Evolutionary conservation across 2,329 filamentous ascomycete genomes (phyloP).

Genomic region (Biscogniauxia sp.): DNA sequence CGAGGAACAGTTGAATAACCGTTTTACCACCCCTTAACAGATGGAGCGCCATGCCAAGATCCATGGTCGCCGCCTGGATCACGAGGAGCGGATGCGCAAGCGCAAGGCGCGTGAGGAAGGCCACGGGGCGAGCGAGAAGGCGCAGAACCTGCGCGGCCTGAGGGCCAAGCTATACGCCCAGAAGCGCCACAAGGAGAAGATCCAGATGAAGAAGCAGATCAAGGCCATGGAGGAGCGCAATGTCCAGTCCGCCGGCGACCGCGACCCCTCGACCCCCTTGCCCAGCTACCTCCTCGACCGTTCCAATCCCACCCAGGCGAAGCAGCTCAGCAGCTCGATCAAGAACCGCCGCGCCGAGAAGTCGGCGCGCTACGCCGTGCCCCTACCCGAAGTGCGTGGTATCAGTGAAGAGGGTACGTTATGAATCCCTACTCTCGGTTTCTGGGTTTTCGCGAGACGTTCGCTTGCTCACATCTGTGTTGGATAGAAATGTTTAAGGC

Average conservation of each 20-base stretch:
- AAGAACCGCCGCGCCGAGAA: conserved; percentile 96
- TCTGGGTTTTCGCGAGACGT: background rate
- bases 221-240: conserved; percentile 94
- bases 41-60: conserved; percentile 27
- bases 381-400: conserved; percentile 88
- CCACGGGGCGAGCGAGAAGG: conserved; percentile 84
- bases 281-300: conserved; percentile 94
- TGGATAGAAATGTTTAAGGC: conserved; percentile 84
- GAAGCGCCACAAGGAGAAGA: conserved; percentile 95
- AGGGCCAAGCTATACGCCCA: conserved; percentile 91
- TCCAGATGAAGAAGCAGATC: conserved; percentile 94
- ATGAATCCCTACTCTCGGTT: background rate
- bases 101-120: conserved; percentile 83
- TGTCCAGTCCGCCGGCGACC: conserved; percentile 78
- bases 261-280: conserved; percentile 77
- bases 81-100: conserved; percentile 86
- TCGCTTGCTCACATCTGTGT: background rate
- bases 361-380: conserved; percentile 88
- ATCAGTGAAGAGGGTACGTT: conserved; percentile 78
- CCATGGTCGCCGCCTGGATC: conserved; percentile 34
- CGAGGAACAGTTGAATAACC: background rate
- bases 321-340: conserved; percentile 79
- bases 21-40: background rate
- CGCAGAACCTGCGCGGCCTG: conserved; percentile 89
- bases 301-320: conserved; percentile 54